phyloP scores from a whole-genome alignment of 2,329 filamentous ascomycete genomes.

The Incumbomyces lentus region DNA sequence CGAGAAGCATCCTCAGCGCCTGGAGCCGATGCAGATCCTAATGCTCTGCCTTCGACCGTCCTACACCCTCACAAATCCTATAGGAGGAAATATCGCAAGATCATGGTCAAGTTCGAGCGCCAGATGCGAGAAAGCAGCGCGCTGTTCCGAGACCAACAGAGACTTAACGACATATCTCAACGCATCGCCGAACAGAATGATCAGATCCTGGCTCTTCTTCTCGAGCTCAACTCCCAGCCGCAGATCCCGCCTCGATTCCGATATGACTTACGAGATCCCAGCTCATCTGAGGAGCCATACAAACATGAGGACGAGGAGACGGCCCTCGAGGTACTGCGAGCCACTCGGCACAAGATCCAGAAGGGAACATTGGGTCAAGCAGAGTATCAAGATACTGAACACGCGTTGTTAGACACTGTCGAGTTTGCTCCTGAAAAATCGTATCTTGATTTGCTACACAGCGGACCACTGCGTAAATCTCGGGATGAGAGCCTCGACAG shows the following conservation, averaged over 20 bases:
- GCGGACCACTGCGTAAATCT: conserved; percentile 24
- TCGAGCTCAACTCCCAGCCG: conserved; percentile 77
- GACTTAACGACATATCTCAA: conserved; percentile 68
- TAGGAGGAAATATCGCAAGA: conserved; percentile 79
- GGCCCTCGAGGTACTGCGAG: conserved; percentile 10
- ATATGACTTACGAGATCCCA: conserved; percentile 54
- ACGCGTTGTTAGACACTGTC: background rate
- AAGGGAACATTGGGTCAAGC: conserved; percentile 11
- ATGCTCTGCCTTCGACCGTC: conserved; percentile 1
- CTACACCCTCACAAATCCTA: conserved; percentile 4
- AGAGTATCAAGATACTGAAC: conserved; percentile 1
- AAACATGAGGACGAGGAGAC: conserved; percentile 27
- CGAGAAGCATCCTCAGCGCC: background rate
- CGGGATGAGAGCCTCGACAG: conserved; percentile 14
- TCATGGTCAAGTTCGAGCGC: conserved; percentile 69
- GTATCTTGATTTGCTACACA: conserved; percentile 25
- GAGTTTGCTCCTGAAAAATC: conserved; percentile 14
- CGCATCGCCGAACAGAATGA: conserved; percentile 85
- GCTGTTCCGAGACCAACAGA: conserved; percentile 68
- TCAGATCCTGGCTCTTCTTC: conserved; percentile 75
- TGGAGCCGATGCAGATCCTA: conserved; percentile 1
- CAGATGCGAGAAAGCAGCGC: conserved; percentile 60
- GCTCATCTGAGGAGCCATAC: conserved; percentile 34
- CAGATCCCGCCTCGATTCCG: conserved; percentile 67
- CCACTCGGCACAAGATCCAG: conserved; percentile 8